Evolutionary conservation across 176 grass and related monocot genomes (phyloP).

Genomic region (Zoysia pacifica): DNA sequence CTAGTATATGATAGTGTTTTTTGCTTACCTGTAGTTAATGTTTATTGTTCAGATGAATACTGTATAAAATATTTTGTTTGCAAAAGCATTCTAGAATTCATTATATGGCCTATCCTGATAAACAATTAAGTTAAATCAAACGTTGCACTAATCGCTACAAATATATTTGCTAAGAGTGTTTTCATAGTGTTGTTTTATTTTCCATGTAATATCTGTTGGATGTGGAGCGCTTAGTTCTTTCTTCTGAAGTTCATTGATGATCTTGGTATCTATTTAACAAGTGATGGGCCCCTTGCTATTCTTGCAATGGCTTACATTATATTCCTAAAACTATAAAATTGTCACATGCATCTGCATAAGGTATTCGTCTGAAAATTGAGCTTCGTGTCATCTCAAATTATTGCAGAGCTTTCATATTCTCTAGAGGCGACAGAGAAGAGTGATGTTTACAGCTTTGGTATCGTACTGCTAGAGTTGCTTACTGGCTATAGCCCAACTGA

Average conservation of each 20-base stretch:
- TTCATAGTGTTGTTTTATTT: not conserved
- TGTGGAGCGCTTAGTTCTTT: not conserved
- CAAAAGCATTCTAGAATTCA: conserved; percentile 7
- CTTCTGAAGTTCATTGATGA: not conserved
- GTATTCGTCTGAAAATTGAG: not conserved
- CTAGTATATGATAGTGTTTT: conserved; percentile 8
- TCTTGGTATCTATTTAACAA: not conserved
- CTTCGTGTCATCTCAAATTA: conserved; percentile 30
- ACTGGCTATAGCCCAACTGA: conserved; percentile 53
- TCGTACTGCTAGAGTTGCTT: conserved; percentile 70
- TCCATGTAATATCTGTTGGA: not conserved
- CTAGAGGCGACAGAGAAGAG: conserved; percentile 59
- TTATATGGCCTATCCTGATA: not conserved
- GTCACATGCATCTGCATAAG: conserved; percentile 4
- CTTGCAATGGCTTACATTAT: not conserved
- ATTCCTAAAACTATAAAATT: conserved; percentile 17
- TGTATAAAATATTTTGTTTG: not conserved
- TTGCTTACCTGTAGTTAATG: conserved; percentile 5
- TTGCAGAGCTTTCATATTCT: conserved; percentile 71
- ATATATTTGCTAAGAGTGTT: not conserved
- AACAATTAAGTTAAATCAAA: conserved; percentile 2
- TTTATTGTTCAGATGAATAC: not conserved
- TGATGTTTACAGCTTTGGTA: conserved; percentile 57
- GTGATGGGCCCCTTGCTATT: not conserved
- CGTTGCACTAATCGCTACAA: not conserved